A percentile compares a stretch with the other conserved stretches of the same genome.
Conservation (phyloP, 495 filamentous ascomycete species). For the Penicillium arizonense region DNA sequence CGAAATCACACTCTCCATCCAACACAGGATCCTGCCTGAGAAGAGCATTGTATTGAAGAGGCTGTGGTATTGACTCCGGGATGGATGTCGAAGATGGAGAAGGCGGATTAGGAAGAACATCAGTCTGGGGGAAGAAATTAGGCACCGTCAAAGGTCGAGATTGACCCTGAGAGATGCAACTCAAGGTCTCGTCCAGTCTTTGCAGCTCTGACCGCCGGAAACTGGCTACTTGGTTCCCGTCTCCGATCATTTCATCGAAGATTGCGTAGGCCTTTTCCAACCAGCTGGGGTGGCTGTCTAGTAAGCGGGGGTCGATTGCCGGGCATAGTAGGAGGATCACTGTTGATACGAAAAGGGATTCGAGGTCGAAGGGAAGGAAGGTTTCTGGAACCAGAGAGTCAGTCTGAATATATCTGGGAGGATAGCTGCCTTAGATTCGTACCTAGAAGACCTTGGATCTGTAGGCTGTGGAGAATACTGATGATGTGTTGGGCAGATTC, state of each 20-base stretch:
- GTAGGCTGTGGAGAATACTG: constrained; percentile 35
- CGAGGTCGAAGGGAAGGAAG: constrained; percentile 46
- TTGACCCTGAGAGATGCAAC: constrained; percentile 22
- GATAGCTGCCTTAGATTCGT: not conserved
- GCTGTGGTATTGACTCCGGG: constrained; percentile 5
- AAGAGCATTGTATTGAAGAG: constrained; percentile 14
- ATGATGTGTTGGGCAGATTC: constrained; percentile 42
- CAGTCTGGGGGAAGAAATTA: constrained; percentile 14
- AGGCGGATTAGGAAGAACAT: constrained; percentile 4
- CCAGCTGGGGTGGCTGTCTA: constrained; percentile 30
- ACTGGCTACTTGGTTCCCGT: constrained; percentile 38
- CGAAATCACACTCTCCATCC: constrained; percentile 14
- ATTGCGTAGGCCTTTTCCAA: constrained; percentile 34
- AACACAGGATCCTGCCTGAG: constrained; percentile 11
- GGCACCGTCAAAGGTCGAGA: constrained; percentile 13
- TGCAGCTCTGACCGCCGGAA: constrained; percentile 38
- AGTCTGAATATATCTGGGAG: not conserved
- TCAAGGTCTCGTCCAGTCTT: constrained; percentile 32
- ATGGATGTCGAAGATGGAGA: constrained; percentile 14
- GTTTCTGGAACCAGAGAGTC: constrained; percentile 27
- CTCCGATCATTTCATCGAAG: constrained; percentile 42
- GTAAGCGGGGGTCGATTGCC: constrained; percentile 28
- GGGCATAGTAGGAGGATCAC: constrained; percentile 35
- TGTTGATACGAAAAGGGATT: constrained; percentile 39
- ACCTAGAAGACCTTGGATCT: constrained; percentile 42